phyloP scores from a whole-genome alignment of 2,329 filamentous ascomycete species.

The Penicillium sp. region DNA sequence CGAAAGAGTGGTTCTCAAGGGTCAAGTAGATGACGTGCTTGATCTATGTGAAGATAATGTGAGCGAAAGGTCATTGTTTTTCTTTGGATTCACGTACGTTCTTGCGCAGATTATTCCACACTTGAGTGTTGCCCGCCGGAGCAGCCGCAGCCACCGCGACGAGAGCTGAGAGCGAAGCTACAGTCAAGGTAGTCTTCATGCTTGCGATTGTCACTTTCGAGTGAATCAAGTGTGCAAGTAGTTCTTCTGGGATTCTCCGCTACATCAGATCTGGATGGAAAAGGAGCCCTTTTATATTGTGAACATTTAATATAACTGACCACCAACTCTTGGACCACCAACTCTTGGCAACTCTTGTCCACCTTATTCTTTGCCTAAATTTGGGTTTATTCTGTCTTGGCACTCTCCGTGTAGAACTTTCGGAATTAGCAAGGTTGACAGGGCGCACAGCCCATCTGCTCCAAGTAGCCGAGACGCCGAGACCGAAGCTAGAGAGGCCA shows the following conservation, averaged over 20 bases:
- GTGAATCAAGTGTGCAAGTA: background rate
- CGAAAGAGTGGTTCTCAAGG: slow-evolving; percentile 43
- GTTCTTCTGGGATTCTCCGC: background rate
- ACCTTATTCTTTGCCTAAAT: background rate
- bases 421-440: background rate
- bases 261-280: background rate
- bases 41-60: slow-evolving; percentile 21
- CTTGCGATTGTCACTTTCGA: background rate
- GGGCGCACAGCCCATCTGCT: background rate
- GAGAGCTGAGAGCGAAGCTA: slow-evolving; percentile 7
- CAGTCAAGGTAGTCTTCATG: slow-evolving; percentile 20
- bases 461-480: background rate
- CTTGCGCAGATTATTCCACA: slow-evolving; percentile 24
- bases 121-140: slow-evolving; percentile 14
- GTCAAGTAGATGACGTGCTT: slow-evolving; percentile 40
- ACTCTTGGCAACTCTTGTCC: no score
- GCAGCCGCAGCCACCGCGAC: slow-evolving; percentile 11
- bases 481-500: slow-evolving; percentile 6
- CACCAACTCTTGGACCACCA: background rate
- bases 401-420: no score
- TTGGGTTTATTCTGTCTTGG: background rate
- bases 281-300: background rate
- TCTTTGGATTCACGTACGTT: slow-evolving; percentile 20
- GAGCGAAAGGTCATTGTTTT: background rate
- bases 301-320: background rate